Conservation (phyloP, 768 basidiomycete genomes). For the Flagelloscypha sp. region DNA sequence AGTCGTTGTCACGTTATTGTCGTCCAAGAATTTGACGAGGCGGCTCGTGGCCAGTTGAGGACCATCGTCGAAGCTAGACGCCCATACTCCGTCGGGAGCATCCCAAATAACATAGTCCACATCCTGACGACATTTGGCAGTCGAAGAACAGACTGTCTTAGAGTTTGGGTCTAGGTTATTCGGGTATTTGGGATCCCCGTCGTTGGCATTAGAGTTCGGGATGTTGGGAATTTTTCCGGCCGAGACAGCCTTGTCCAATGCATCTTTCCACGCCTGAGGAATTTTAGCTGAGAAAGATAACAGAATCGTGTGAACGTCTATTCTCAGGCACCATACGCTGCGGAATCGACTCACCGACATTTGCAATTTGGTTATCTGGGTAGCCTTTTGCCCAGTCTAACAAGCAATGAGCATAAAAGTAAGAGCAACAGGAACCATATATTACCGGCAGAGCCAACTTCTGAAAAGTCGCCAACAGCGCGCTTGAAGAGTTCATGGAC, state of each 20-base stretch:
- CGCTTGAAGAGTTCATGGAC: conserved; percentile 59
- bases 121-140: conserved; percentile 53
- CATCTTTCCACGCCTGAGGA: conserved; percentile 63
- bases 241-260: conserved; percentile 55
- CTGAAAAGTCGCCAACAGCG: conserved; percentile 39
- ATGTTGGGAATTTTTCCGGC: conserved; percentile 71
- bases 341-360: too few relatives aligned
- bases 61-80: conserved; percentile 74
- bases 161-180: conserved; percentile 34
- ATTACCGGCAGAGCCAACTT: conserved; percentile 55
- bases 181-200: conserved; percentile 44
- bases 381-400: conserved; percentile 58
- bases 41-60: conserved; percentile 41
- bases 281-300: too few relatives aligned
- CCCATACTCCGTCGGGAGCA: conserved; percentile 63
- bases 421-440: conserved; percentile 1
- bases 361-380: conserved; percentile 41
- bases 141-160: conserved; percentile 64
- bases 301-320: too few relatives aligned
- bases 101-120: conserved; percentile 75
- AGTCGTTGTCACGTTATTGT: conserved; percentile 59
- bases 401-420: conserved; percentile 1
- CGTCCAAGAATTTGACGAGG: conserved; percentile 59
- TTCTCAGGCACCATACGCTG: too few relatives aligned
- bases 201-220: conserved; percentile 40